These are phyloP conservation scores for Alternaria conjuncta DNA, from an alignment of 2,329 filamentous ascomycete genomes.

Conservation along the genomic window DNA sequence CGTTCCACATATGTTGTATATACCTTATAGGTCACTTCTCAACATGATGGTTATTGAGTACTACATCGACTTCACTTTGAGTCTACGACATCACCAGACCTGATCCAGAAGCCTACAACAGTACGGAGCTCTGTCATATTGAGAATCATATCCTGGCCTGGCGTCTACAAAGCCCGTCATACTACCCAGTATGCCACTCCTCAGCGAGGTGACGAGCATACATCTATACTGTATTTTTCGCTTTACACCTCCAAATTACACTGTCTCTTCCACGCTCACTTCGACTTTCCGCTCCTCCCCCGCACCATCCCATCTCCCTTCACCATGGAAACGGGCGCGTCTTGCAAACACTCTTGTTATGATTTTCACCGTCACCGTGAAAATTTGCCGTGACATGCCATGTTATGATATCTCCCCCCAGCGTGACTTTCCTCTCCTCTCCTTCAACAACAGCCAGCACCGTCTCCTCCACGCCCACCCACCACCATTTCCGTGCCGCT, in stretches of 20 bases:
- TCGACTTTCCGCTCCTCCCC: background rate
- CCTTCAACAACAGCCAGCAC: background rate
- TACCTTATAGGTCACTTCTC: background rate
- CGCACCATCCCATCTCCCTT: background rate
- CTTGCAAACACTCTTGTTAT: background rate
- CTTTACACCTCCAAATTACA: background rate
- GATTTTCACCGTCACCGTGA: background rate
- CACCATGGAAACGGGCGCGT: background rate
- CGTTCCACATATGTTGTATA: background rate
- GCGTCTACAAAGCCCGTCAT: background rate
- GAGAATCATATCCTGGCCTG: background rate
- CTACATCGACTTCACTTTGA: background rate
- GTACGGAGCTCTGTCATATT: background rate
- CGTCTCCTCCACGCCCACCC: background rate
- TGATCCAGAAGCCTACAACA: background rate
- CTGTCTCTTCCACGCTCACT: background rate
- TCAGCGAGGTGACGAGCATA: background rate
- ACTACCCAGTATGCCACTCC: background rate
- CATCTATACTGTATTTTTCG: background rate
- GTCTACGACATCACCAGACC: background rate
- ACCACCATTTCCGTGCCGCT: background rate
- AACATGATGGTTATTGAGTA: background rate
- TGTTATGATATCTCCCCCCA: background rate
- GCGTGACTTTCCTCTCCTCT: background rate
- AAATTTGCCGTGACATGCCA: background rate